Evolutionary conservation across 495 filamentous ascomycete species (phyloP), one percentile per base, ranked within the genome.

Genomic region (Oidiodendron maius): DNA sequence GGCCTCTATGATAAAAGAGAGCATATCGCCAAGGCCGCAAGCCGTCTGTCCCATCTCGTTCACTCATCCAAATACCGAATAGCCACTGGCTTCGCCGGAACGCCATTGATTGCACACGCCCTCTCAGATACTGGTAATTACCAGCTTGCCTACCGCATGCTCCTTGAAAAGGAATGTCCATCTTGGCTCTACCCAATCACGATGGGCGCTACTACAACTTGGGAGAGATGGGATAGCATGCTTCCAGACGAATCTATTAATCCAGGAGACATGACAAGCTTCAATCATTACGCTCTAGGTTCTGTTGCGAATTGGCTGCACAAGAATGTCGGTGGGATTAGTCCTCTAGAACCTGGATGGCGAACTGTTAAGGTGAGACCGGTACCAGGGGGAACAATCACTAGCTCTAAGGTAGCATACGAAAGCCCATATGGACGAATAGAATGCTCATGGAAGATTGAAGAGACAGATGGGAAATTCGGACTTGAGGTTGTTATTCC

Each of bases 151-250:
- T 58, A 58, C 24, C 43, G 43, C 10, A 58, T 58, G 55, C 35
- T 58, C 10, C 15, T 44, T 13, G 42, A 55, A 32, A 64, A 17
- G 51, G 46, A 8, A 58, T 67, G 13, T 70, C 75, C 15, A 63
- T 71, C 66, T 4, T 77, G 74, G 75, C 53, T 79, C 40, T 77
- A 74, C 55, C 73, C 71, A 11, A 62, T 80, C 10, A 58, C 61
- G 1, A 71, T 75, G 67, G 69, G 67, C 23, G 74, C 66, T 0
- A 80, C 77, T 6, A 56, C 53, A 1, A 71, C 72, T 2, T 79
- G 74, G 76, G 75, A 81, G 53, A 65, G 77, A 1, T 79, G 77
- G 77, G 74, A 79, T 51, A 70, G 66, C 18, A 67, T 81, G 47
- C 57, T 74, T 2, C 64, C 67, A 0, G 66, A 79, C 51, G 74